These are phyloP conservation scores for Lentinula novae-zelandiae DNA, from an alignment of 1,284 basidiomycete genomes.

Conservation along the genomic window DNA sequence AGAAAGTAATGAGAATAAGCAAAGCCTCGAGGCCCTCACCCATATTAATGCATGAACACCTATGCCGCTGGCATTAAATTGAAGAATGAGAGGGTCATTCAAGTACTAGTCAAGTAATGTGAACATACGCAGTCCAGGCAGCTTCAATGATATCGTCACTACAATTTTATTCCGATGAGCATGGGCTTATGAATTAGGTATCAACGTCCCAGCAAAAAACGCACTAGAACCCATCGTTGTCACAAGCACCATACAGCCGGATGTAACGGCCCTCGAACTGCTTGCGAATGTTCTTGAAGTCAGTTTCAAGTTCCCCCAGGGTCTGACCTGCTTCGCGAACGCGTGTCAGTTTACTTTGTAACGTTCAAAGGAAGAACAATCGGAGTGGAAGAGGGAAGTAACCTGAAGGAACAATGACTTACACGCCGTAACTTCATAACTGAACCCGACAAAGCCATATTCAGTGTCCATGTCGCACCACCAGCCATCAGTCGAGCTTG, in stretches of 20 bases:
- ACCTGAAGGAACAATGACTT: slow-evolving; percentile 14
- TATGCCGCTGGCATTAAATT: slow-evolving; percentile 29
- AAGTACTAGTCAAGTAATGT: background rate
- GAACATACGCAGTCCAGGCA: slow-evolving; percentile 51
- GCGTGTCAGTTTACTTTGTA: background rate
- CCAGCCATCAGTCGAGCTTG: slow-evolving; percentile 50
- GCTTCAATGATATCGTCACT: slow-evolving; percentile 70
- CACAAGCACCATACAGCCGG: slow-evolving; percentile 68
- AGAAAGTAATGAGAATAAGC: background rate
- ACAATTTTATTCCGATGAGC: slow-evolving; percentile 1
- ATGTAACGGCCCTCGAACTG: slow-evolving; percentile 67
- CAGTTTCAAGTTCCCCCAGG: slow-evolving; percentile 41
- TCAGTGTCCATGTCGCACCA: slow-evolving; percentile 63
- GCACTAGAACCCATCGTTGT: slow-evolving; percentile 62
- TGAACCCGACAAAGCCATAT: slow-evolving; percentile 72
- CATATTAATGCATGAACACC: slow-evolving; percentile 76
- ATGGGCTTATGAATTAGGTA: too few relatives aligned
- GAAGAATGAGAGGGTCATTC: background rate
- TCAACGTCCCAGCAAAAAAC: slow-evolving; percentile 17
- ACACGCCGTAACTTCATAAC: slow-evolving; percentile 65
- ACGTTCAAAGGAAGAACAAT: background rate
- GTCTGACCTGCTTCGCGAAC: slow-evolving; percentile 40
- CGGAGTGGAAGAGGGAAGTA: background rate
- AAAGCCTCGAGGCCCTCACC: slow-evolving; percentile 36
- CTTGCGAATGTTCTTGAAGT: slow-evolving; percentile 61